Conservation (phyloP, 345 rosid genomes). For the Acer negundo region DNA sequence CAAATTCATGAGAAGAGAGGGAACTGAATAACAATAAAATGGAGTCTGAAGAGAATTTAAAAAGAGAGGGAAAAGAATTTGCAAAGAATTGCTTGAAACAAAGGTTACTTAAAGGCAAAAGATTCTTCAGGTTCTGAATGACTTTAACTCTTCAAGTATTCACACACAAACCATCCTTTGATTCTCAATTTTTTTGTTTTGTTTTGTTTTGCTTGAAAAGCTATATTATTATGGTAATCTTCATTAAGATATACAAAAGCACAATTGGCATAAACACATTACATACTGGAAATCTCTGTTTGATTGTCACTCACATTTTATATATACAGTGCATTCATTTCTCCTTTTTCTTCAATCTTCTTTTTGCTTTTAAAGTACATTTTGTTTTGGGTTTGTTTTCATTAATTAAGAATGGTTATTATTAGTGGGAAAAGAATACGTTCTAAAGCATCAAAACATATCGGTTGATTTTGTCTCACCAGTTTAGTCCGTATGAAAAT, state of each 20-base stretch:
- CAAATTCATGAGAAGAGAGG: too few species aligned
- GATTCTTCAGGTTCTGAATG: conserved; percentile 55
- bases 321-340: background rate
- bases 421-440: background rate
- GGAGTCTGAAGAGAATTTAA: conserved; percentile 1
- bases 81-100: conserved; percentile 70
- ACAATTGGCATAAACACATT: background rate
- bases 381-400: background rate
- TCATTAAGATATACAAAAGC: background rate
- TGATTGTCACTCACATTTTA: background rate
- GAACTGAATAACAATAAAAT: too few species aligned
- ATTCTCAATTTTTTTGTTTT: background rate
- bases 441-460: conserved; percentile 1
- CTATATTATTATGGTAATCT: background rate
- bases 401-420: background rate
- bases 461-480: background rate
- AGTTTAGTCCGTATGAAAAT: too few species aligned
- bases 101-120: conserved; percentile 91
- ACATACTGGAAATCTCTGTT: background rate
- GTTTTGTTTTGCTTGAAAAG: conserved; percentile 4
- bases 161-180: conserved; percentile 22
- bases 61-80: conserved; percentile 25
- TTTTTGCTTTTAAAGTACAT: conserved; percentile 1
- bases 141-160: conserved; percentile 29
- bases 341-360: background rate